Evolutionary conservation across 495 filamentous ascomycete species (phyloP).

Genomic region (Penicillium simplicissimum): DNA sequence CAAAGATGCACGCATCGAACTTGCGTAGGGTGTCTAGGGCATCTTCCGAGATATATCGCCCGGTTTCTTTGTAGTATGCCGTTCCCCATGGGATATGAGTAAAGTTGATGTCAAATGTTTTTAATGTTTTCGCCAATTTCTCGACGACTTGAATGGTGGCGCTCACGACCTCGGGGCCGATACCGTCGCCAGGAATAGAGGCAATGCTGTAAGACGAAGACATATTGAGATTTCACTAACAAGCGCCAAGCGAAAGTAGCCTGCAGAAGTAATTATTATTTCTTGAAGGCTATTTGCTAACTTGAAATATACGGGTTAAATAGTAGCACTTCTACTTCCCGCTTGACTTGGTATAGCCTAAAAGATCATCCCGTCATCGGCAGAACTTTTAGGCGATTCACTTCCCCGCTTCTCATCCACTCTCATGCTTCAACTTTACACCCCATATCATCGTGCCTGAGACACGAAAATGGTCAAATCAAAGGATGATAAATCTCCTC

Average conservation of each 20-base stretch:
- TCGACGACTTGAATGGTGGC: conserved; percentile 40
- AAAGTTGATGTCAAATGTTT: conserved; percentile 41
- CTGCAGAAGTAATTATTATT: not conserved
- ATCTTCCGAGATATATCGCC: conserved; percentile 43
- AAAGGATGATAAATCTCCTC: conserved; percentile 25
- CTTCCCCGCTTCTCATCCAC: conserved; percentile 10
- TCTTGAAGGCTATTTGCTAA: not conserved
- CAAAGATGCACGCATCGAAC: conserved; percentile 48
- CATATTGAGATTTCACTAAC: conserved; percentile 6
- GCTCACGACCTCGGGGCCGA: conserved; percentile 43
- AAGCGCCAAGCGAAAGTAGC: not conserved
- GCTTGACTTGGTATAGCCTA: conserved; percentile 1
- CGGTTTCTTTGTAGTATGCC: conserved; percentile 41
- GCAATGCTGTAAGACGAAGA: conserved; percentile 35
- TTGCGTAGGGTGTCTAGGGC: conserved; percentile 38
- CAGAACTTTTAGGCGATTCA: conserved; percentile 32
- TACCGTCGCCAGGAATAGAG: conserved; percentile 46
- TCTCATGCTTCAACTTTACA: not conserved
- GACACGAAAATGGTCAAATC: conserved; percentile 10
- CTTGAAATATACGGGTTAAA: not conserved
- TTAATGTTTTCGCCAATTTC: conserved; percentile 30
- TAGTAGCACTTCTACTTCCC: not conserved
- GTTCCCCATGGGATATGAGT: conserved; percentile 44
- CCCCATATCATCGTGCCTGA: not conserved
- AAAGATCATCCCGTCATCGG: conserved; percentile 18